phyloP scores from a whole-genome alignment of 2,329 filamentous ascomycete genomes.

The Cytospora leucostoma region DNA sequence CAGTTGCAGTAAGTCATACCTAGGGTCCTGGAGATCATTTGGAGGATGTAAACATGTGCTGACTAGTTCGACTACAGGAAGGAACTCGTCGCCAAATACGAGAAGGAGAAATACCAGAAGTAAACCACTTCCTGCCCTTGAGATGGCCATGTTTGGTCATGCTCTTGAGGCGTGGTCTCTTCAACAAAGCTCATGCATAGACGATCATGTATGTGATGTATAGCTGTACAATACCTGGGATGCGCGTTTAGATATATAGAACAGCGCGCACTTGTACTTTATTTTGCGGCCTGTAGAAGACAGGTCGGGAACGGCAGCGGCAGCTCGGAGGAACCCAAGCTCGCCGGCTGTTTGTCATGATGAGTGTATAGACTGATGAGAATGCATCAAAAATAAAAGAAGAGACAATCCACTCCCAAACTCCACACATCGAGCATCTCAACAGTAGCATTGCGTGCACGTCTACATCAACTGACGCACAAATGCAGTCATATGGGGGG shows the following conservation, averaged over 20 bases:
- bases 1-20: slow-evolving; percentile 75
- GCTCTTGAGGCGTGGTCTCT: not conserved
- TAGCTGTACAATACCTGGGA: slow-evolving; percentile 21
- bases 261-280: slow-evolving; percentile 18
- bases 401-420: slow-evolving; percentile 17
- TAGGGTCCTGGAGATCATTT: not conserved
- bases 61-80: slow-evolving; percentile 44
- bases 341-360: slow-evolving; percentile 11
- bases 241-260: slow-evolving; percentile 18
- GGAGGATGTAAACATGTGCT: slow-evolving; percentile 29
- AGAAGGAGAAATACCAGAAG: slow-evolving; percentile 47
- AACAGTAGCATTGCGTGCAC: not conserved
- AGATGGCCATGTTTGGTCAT: not conserved
- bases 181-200: slow-evolving; percentile 1
- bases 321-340: not conserved
- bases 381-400: slow-evolving; percentile 3
- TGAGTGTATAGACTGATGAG: slow-evolving; percentile 16
- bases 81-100: slow-evolving; percentile 59
- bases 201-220: slow-evolving; percentile 10
- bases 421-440: not conserved
- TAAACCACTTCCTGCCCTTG: slow-evolving; percentile 20
- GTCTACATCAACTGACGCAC: not conserved
- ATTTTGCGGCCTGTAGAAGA: slow-evolving; percentile 10
- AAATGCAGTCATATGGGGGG: not conserved
- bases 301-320: not conserved